These are phyloP conservation scores for Thraustochytrium striatum DNA, from an alignment of 352 stramenopile species.

Conservation along the genomic window DNA sequence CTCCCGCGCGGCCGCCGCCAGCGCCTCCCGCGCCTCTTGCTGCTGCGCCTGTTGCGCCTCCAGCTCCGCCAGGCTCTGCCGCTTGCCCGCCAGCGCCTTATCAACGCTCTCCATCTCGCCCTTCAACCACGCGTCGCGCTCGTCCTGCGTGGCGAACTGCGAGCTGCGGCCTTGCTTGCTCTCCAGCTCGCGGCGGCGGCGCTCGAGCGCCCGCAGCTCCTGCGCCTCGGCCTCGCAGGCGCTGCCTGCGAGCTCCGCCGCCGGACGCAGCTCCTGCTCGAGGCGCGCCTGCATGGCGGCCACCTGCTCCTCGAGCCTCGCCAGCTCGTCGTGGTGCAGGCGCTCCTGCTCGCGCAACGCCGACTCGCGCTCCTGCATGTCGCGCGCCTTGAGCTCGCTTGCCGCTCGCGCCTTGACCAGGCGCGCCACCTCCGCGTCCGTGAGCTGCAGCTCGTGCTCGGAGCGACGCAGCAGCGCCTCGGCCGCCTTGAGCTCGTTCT, in stretches of 20 bases:
- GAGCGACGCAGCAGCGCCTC: conserved; percentile 23
- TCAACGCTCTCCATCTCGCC: conserved; percentile 63
- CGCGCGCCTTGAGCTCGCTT: conserved; percentile 50
- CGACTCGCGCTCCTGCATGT: conserved; percentile 61
- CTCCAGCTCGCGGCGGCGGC: conserved; percentile 78
- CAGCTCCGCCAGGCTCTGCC: conserved; percentile 55
- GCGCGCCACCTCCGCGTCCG: conserved; percentile 35
- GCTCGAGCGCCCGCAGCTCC: conserved; percentile 18
- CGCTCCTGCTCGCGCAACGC: conserved; percentile 56
- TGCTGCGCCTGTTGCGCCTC: conserved; percentile 45
- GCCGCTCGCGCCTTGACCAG: conserved; percentile 33
- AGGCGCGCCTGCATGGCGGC: not conserved
- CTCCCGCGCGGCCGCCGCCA: conserved; percentile 52
- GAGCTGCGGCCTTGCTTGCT: conserved; percentile 89
- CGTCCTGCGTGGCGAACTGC: conserved; percentile 85
- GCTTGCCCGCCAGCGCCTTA: conserved; percentile 54
- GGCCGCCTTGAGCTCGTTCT: conserved; percentile 7
- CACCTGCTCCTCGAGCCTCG: conserved; percentile 36
- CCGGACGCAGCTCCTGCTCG: conserved; percentile 30
- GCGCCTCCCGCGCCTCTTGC: conserved; percentile 61
- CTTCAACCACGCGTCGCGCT: conserved; percentile 77
- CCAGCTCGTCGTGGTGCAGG: conserved; percentile 45
- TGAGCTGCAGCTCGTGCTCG: conserved; percentile 35
- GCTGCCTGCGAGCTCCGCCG: not conserved
- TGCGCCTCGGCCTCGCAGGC: conserved; percentile 43